A percentile compares a stretch with the other conserved stretches of the same genome.
These are phyloP conservation scores for Phylloboletellus chloephorus DNA, from an alignment of 1,284 basidiomycete species.

Conservation along the genomic window DNA sequence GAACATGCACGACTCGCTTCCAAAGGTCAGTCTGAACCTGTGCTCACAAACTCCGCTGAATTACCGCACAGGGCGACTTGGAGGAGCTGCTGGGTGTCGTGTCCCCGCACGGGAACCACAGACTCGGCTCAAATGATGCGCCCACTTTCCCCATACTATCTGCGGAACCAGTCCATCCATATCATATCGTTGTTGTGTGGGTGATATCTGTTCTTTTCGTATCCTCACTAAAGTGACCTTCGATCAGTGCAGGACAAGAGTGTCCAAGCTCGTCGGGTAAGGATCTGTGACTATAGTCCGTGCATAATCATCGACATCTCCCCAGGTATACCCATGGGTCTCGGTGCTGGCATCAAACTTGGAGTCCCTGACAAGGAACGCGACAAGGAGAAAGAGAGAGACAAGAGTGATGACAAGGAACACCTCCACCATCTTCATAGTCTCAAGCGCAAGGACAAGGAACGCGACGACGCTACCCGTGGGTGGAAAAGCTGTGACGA, in stretches of 20 bases:
- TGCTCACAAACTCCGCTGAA: constrained; percentile 3
- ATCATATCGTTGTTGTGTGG: constrained; percentile 75
- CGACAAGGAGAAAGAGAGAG: constrained; percentile 37
- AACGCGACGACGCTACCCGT: constrained; percentile 32
- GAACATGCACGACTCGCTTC: constrained; percentile 78
- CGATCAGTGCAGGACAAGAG: constrained; percentile 71
- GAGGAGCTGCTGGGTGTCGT: constrained; percentile 69
- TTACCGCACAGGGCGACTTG: constrained; percentile 57
- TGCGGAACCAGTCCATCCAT: constrained; percentile 58
- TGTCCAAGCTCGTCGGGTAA: constrained; percentile 68
- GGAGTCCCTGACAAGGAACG: constrained; percentile 45
- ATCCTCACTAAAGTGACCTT: constrained; percentile 13
- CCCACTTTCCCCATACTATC: constrained; percentile 46
- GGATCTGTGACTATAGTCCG: not conserved
- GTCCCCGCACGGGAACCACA: constrained; percentile 41
- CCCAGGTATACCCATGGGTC: constrained; percentile 65
- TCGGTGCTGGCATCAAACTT: constrained; percentile 71
- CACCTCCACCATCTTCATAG: constrained; percentile 22
- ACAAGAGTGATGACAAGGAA: constrained; percentile 36
- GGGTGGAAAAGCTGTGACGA: constrained; percentile 35
- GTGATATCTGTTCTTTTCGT: constrained; percentile 25
- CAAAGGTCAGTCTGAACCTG: constrained; percentile 46
- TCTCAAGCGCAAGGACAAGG: constrained; percentile 33
- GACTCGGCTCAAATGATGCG: constrained; percentile 20
- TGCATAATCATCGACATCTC: constrained; percentile 6